Evolutionary conservation across 345 rosid genomes (phyloP).

Genomic region (Eucalyptus polyanthemos): DNA sequence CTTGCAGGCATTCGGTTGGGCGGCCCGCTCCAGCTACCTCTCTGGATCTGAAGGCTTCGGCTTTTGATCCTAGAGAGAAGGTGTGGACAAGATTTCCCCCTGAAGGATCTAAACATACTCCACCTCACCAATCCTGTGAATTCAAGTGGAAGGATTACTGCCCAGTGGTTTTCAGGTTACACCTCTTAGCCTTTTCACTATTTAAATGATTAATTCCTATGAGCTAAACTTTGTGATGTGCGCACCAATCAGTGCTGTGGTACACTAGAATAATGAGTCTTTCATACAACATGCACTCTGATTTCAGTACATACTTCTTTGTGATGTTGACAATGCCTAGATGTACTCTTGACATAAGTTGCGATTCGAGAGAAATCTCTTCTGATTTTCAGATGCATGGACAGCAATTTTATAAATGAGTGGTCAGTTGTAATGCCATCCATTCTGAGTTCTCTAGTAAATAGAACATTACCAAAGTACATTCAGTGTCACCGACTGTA

Average conservation of each 20-base stretch:
- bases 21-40: conserved; percentile 51
- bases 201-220: background rate
- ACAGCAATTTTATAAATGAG: background rate
- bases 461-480: background rate
- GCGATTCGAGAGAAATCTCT: background rate
- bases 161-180: conserved; percentile 64
- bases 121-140: conserved; percentile 55
- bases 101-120: conserved; percentile 66
- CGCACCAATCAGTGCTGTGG: background rate
- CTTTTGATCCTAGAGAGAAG: conserved; percentile 71
- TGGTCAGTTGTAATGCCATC: background rate
- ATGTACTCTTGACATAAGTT: background rate
- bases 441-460: background rate
- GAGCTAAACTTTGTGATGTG: background rate
- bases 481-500: background rate
- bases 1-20: conserved; percentile 45
- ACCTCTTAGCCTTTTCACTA: background rate
- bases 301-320: background rate
- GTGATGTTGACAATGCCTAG: background rate
- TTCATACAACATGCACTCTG: background rate
- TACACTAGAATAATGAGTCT: background rate
- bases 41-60: conserved; percentile 41
- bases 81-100: conserved; percentile 73
- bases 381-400: background rate
- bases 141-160: conserved; percentile 84